A percentile compares a stretch with the other conserved stretches of the same genome.
phyloP scores from a whole-genome alignment of 257 asterid species.

The Perilla frutescens region DNA sequence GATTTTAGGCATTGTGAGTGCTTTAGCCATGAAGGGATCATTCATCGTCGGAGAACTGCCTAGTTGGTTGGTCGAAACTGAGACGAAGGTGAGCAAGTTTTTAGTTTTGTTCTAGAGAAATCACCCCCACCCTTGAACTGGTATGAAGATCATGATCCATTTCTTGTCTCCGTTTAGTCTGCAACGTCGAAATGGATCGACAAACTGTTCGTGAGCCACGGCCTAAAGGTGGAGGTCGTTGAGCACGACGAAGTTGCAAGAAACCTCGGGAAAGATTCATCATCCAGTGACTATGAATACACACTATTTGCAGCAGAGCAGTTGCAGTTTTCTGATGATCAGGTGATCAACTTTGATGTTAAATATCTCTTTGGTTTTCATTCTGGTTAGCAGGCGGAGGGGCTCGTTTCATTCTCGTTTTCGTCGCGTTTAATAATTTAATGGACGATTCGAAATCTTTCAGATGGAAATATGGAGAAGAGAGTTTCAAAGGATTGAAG shows the following conservation, averaged over 20 bases:
- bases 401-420: neutral
- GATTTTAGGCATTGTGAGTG: slow-evolving; percentile 51
- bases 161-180: slow-evolving; percentile 43
- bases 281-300: slow-evolving; percentile 31
- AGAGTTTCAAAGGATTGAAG: slow-evolving; percentile 77
- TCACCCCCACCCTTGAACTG: neutral
- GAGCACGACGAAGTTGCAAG: slow-evolving; percentile 50
- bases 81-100: slow-evolving; percentile 51
- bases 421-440: neutral
- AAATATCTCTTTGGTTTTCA: neutral
- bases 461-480: slow-evolving; percentile 87
- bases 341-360: slow-evolving; percentile 48
- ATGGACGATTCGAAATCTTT: neutral
- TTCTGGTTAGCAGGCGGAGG: neutral
- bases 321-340: slow-evolving; percentile 80
- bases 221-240: slow-evolving; percentile 55
- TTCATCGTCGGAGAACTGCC: slow-evolving; percentile 77
- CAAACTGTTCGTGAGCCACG: slow-evolving; percentile 66
- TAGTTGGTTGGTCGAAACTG: slow-evolving; percentile 57
- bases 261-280: slow-evolving; percentile 44
- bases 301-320: slow-evolving; percentile 73
- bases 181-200: slow-evolving; percentile 59
- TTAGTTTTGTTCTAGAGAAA: neutral
- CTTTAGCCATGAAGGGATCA: slow-evolving; percentile 72
- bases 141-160: slow-evolving; percentile 7